Conservation (phyloP, 2,329 filamentous ascomycete genomes). For the Ophiocordyceps polyrhachis-furcata region DNA sequence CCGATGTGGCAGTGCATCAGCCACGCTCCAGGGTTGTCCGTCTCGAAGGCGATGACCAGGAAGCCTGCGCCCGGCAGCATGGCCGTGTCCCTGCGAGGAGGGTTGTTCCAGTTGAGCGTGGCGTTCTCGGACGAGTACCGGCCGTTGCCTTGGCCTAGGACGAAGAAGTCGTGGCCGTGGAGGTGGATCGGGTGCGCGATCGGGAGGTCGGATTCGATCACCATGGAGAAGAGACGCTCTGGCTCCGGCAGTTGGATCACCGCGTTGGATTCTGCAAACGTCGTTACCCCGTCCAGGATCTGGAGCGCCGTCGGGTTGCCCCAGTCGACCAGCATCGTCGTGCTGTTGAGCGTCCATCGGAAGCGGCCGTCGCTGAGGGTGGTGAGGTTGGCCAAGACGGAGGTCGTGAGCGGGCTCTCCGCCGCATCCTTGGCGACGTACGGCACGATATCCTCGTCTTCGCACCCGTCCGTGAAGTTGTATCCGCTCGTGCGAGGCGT, state of each 20-base stretch:
- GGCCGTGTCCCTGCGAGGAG: constrained; percentile 32
- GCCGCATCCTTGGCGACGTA: neutral
- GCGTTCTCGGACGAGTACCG: constrained; percentile 6
- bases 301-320: constrained; percentile 10
- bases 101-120: constrained; percentile 16
- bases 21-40: constrained; percentile 30
- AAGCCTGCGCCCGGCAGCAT: constrained; percentile 24
- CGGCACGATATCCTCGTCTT: neutral
- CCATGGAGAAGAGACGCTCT: constrained; percentile 12
- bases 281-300: constrained; percentile 5
- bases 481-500: neutral
- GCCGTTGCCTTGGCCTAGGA: constrained; percentile 9
- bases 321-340: constrained; percentile 14
- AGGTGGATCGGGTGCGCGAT: constrained; percentile 18
- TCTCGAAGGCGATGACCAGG: constrained; percentile 29
- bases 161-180: constrained; percentile 17
- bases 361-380: neutral
- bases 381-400: neutral
- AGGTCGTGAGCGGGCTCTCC: neutral
- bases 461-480: neutral
- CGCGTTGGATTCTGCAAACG: constrained; percentile 8
- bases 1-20: constrained; percentile 31
- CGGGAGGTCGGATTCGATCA: constrained; percentile 8
- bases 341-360: constrained; percentile 9
- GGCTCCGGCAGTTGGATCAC: constrained; percentile 11